A percentile compares a stretch with the other conserved stretches of the same genome.
These are phyloP conservation scores for Grosmannia serpens DNA, from an alignment of 2,329 filamentous ascomycete genomes.

Conservation along the genomic window DNA sequence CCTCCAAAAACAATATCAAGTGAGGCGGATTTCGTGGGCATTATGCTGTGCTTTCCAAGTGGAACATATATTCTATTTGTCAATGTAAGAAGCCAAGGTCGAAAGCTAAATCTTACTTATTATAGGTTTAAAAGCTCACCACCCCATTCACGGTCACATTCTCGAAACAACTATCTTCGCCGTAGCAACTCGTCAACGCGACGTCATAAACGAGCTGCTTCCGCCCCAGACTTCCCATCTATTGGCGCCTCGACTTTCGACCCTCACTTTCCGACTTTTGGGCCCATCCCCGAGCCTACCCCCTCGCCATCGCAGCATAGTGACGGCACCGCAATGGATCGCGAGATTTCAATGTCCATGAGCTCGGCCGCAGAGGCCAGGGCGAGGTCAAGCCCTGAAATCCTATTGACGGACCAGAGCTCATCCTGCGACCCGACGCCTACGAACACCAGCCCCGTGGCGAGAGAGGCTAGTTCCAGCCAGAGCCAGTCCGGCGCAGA, in stretches of 20 bases:
- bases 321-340: conserved; percentile 12
- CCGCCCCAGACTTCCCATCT: conserved; percentile 33
- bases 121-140: conserved; percentile 2
- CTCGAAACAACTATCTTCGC: conserved; percentile 6
- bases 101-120: not conserved
- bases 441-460: not conserved
- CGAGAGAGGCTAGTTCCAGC: not conserved
- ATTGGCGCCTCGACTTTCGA: conserved; percentile 13
- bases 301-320: conserved; percentile 16
- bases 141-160: not conserved
- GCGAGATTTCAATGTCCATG: not conserved
- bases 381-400: not conserved
- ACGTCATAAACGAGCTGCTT: conserved; percentile 37
- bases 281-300: conserved; percentile 16
- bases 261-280: conserved; percentile 12
- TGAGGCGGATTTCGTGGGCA: too few relatives aligned
- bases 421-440: not conserved
- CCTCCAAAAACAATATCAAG: not conserved
- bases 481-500: not conserved
- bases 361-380: not conserved
- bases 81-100: not conserved
- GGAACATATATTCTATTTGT: not conserved
- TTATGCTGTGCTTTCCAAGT: not conserved
- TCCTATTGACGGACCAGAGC: not conserved
- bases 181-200: conserved; percentile 16